Evolutionary conservation across 768 basidiomycete species (phyloP).

Genomic region (Serendipita sp.): DNA sequence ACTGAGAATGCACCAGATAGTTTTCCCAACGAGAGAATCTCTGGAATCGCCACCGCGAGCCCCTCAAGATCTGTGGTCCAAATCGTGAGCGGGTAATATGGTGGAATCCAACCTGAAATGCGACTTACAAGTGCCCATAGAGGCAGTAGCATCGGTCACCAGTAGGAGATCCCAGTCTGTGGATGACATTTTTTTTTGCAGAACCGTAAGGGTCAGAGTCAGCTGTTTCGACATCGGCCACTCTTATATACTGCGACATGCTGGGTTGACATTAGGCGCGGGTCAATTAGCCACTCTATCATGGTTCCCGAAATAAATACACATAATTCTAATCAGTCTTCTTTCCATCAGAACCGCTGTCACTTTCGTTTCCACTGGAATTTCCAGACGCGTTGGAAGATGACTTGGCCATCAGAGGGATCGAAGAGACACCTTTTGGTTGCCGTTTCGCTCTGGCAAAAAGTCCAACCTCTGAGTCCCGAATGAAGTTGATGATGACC

Average conservation of each 20-base stretch:
- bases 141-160: slow-evolving; percentile 15
- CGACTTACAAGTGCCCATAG: slow-evolving; percentile 16
- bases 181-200: background rate
- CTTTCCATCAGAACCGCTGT: background rate
- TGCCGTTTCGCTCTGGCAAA: slow-evolving; percentile 74
- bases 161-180: slow-evolving; percentile 14
- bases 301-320: background rate
- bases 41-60: slow-evolving; percentile 14
- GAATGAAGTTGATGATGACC: slow-evolving; percentile 87
- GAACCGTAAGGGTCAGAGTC: background rate
- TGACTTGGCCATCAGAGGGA: background rate
- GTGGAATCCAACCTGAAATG: background rate
- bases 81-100: background rate
- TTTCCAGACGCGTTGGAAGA: background rate
- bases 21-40: slow-evolving; percentile 16
- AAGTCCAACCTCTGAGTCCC: slow-evolving; percentile 74
- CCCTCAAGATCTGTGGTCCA: slow-evolving; percentile 14
- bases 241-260: background rate
- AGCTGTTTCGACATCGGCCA: background rate
- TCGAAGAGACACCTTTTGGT: slow-evolving; percentile 18
- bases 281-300: background rate
- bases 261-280: background rate
- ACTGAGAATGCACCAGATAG: slow-evolving; percentile 46
- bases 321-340: background rate
- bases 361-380: background rate